Percentiles rank a stretch among this genome's conserved stretches.
phyloP scores from a whole-genome alignment of 164 flowering plant species.

The Warburgia ugandensis region DNA sequence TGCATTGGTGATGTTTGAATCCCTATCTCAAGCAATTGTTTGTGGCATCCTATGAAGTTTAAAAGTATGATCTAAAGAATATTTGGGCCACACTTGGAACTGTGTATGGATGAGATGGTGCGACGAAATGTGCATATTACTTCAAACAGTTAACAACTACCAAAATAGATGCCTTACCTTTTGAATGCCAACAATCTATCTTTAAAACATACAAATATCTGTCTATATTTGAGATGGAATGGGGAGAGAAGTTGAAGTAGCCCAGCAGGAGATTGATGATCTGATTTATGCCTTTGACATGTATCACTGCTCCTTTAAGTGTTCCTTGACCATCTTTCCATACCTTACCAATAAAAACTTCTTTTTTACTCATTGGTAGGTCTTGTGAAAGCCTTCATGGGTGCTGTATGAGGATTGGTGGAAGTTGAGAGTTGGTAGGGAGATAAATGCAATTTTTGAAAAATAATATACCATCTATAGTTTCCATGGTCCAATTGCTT shows the following conservation, averaged over 20 bases:
- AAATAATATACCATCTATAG: background rate
- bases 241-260: background rate
- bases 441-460: background rate
- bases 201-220: slow-evolving; percentile 2
- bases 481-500: background rate
- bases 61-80: background rate
- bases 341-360: slow-evolving; percentile 12
- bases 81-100: background rate
- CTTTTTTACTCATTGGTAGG: background rate
- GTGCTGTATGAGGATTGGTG: background rate
- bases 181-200: background rate
- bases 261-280: background rate
- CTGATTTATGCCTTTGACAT: background rate
- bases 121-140: background rate
- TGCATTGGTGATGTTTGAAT: background rate
- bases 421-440: background rate
- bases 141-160: background rate
- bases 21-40: background rate
- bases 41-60: background rate
- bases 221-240: background rate
- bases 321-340: background rate
- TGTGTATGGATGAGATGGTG: background rate
- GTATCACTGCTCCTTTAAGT: background rate
- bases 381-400: slow-evolving; percentile 10
- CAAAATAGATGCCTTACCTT: background rate